A percentile compares a stretch with the other conserved stretches of the same genome.
Evolutionary conservation across 1,139 yeast species (phyloP).

Genomic region (Yamadazyma kanchanaburiensis): DNA sequence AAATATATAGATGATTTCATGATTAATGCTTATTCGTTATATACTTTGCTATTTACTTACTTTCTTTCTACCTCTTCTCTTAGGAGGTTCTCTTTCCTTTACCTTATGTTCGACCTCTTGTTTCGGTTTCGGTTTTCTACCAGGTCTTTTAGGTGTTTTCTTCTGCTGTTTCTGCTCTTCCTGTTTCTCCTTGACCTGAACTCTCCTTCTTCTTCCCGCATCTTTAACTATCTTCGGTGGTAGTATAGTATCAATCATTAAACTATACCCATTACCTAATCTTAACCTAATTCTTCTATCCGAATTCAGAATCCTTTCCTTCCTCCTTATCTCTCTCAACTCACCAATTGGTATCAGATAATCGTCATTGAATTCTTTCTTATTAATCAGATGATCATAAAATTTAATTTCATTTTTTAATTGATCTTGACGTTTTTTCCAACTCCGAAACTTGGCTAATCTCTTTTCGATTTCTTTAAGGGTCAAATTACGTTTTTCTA

Average conservation of each 20-base stretch:
- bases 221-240: slow-evolving; percentile 19
- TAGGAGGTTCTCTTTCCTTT: slow-evolving; percentile 1
- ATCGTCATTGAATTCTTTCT: slow-evolving; percentile 16
- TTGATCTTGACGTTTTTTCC: slow-evolving; percentile 33
- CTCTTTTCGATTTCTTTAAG: slow-evolving; percentile 46
- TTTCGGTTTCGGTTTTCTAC: no score
- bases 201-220: not conserved
- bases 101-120: no score
- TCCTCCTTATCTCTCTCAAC: slow-evolving; percentile 17
- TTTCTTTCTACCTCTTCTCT: not conserved
- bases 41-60: no score
- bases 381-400: slow-evolving; percentile 11
- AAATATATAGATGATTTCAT: no score
- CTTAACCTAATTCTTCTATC: slow-evolving; percentile 26
- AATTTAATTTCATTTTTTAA: slow-evolving; percentile 25
- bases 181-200: not conserved
- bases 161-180: not conserved
- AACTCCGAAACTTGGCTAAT: slow-evolving; percentile 44
- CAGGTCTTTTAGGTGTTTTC: no score
- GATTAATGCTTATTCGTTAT: no score
- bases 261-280: slow-evolving; percentile 25
- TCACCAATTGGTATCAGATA: slow-evolving; percentile 16
- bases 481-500: slow-evolving; percentile 48
- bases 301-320: slow-evolving; percentile 15
- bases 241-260: slow-evolving; percentile 28